A percentile compares a stretch with the other conserved stretches of the same genome.
Evolutionary conservation across 2,329 filamentous ascomycete species (phyloP).

Genomic region (Botrytis porri): DNA sequence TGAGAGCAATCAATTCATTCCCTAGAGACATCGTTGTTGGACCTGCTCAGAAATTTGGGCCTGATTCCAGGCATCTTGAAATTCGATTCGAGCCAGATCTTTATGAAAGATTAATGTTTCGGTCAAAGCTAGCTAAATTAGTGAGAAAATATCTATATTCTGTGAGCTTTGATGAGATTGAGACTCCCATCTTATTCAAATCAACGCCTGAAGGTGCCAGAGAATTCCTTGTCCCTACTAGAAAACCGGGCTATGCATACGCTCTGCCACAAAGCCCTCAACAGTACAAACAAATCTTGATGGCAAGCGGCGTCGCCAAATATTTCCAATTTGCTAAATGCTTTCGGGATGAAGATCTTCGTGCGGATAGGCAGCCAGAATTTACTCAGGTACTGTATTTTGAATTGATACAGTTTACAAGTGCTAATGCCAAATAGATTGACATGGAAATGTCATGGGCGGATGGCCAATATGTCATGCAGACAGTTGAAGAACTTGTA

Average conservation of each 20-base stretch:
- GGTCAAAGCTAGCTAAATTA: slow-evolving; percentile 57
- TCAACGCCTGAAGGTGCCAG: slow-evolving; percentile 93
- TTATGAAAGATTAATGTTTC: slow-evolving; percentile 65
- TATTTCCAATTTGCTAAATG: slow-evolving; percentile 95
- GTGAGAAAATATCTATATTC: slow-evolving; percentile 40
- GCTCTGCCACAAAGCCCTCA: slow-evolving; percentile 94
- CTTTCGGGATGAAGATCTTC: slow-evolving; percentile 90
- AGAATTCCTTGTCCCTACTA: slow-evolving; percentile 90
- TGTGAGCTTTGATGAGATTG: slow-evolving; percentile 56
- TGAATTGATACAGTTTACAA: not conserved
- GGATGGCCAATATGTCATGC: slow-evolving; percentile 67
- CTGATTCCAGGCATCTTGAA: slow-evolving; percentile 77
- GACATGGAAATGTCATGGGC: slow-evolving; percentile 94
- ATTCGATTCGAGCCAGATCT: slow-evolving; percentile 71
- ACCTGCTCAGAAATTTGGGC: slow-evolving; percentile 66
- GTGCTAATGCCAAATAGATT: slow-evolving; percentile 50
- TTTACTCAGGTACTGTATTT: slow-evolving; percentile 72
- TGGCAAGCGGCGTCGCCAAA: slow-evolving; percentile 77
- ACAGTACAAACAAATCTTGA: slow-evolving; percentile 97
- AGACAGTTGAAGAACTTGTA: slow-evolving; percentile 33
- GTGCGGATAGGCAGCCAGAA: slow-evolving; percentile 91
- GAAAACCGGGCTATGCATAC: slow-evolving; percentile 73
- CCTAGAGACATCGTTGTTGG: slow-evolving; percentile 75
- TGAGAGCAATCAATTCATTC: slow-evolving; percentile 70
- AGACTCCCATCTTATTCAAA: slow-evolving; percentile 94